Conservation (phyloP, 2,329 filamentous ascomycete species). For the Onygenales sp. region DNA sequence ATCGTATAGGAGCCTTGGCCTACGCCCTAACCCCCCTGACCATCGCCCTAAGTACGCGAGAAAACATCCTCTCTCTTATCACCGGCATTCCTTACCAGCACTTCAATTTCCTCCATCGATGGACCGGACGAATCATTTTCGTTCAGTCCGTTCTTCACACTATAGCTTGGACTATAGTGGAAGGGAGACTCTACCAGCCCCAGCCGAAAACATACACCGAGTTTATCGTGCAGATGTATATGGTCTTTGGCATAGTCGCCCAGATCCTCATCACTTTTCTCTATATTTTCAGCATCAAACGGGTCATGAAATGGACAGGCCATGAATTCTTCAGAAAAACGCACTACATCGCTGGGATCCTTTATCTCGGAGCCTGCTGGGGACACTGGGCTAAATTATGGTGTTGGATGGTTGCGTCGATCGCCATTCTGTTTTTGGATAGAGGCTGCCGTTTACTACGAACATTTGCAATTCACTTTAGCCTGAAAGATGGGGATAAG, state of each 20-base stretch:
- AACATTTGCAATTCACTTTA: conserved; percentile 52
- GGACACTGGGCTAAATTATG: conserved; percentile 61
- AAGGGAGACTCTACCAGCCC: conserved; percentile 59
- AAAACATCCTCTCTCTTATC: conserved; percentile 59
- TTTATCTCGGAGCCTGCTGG: conserved; percentile 68
- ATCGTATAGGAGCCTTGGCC: conserved; percentile 60
- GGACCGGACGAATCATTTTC: conserved; percentile 65
- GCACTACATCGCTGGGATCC: conserved; percentile 62
- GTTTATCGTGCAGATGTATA: conserved; percentile 57
- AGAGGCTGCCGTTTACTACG: conserved; percentile 50
- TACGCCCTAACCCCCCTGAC: conserved; percentile 66
- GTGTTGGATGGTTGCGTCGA: conserved; percentile 58
- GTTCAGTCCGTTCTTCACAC: conserved; percentile 60
- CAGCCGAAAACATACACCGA: conserved; percentile 50
- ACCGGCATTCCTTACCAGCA: conserved; percentile 67
- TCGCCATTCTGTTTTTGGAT: conserved; percentile 58
- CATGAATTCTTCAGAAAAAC: conserved; percentile 70
- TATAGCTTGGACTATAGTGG: conserved; percentile 59
- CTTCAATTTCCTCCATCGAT: conserved; percentile 70
- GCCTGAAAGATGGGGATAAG: conserved; percentile 35
- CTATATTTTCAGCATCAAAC: conserved; percentile 49
- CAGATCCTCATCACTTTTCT: conserved; percentile 55
- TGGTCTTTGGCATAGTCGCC: conserved; percentile 64
- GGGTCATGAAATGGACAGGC: conserved; percentile 55
- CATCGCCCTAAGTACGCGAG: conserved; percentile 56